Percentiles rank a stretch among this genome's conserved stretches.
Conservation (phyloP, 1,284 basidiomycete species). For the Rhodotorula sp. region DNA sequence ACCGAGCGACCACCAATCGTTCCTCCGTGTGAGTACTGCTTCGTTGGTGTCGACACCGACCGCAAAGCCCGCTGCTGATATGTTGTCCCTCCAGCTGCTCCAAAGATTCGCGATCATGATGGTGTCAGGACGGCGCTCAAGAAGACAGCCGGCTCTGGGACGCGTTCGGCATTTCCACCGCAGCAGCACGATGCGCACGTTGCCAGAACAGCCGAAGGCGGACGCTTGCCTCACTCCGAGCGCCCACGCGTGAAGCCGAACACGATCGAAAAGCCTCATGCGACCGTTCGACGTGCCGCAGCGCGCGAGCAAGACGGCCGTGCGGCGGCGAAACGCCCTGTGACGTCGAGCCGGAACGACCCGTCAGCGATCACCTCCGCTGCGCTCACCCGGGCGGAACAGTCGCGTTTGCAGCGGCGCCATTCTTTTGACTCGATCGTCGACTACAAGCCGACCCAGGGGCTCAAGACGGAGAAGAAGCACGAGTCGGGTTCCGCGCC, state of each 20-base stretch:
- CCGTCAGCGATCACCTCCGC: neutral
- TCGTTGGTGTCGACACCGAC: too few relatives aligned
- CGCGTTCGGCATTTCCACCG: too few relatives aligned
- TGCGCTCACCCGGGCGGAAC: neutral
- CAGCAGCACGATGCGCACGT: too few relatives aligned
- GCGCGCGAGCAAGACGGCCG: neutral
- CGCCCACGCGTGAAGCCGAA: neutral
- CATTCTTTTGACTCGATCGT: conserved; percentile 11
- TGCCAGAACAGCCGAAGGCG: too few relatives aligned
- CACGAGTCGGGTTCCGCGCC: neutral
- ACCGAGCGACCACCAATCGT: neutral
- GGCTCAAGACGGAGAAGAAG: neutral
- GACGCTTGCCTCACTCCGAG: too few relatives aligned
- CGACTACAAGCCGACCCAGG: neutral
- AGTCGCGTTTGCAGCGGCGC: neutral
- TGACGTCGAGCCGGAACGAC: neutral
- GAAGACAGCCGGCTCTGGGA: too few relatives aligned
- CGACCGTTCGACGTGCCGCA: neutral
- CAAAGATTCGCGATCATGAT: too few relatives aligned
- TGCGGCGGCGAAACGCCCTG: too few relatives aligned
- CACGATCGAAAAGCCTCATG: neutral
- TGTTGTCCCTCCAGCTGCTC: too few relatives aligned
- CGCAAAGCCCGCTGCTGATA: too few relatives aligned
- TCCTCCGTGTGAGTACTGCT: too few relatives aligned
- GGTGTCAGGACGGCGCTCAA: too few relatives aligned